phyloP scores from a whole-genome alignment of 2,329 filamentous ascomycete species.

The Cytospora schulzeri region DNA sequence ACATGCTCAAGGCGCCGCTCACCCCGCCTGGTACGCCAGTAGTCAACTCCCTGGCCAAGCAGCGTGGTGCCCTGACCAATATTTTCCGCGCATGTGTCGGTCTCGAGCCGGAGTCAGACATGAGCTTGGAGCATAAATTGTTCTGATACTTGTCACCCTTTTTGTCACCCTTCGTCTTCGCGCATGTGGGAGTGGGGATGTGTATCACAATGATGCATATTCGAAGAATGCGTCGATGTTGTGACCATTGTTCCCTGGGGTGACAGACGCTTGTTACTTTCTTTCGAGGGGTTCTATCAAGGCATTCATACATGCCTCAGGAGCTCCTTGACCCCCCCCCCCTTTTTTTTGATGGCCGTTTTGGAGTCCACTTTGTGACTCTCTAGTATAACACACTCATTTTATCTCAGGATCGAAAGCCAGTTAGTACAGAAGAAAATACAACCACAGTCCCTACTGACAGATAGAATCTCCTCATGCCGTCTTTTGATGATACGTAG shows the following conservation, averaged over 20 bases:
- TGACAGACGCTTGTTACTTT: background rate
- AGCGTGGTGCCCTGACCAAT: slow-evolving; percentile 91
- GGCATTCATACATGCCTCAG: background rate
- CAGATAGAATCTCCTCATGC: background rate
- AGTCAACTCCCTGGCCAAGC: slow-evolving; percentile 93
- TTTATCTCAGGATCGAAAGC: background rate
- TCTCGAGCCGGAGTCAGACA: slow-evolving; percentile 95
- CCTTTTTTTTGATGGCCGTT: background rate
- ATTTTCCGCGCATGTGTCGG: slow-evolving; percentile 98
- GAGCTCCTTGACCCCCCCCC: too few relatives aligned
- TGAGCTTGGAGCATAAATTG: slow-evolving; percentile 49
- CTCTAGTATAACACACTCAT: background rate
- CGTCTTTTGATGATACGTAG: background rate
- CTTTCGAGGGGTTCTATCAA: background rate
- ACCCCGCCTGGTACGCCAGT: slow-evolving; percentile 94
- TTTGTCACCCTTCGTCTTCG: too few relatives aligned
- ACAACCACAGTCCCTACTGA: slow-evolving; percentile 27
- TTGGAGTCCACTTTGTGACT: background rate
- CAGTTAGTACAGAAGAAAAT: slow-evolving; percentile 22
- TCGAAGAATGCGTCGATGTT: background rate
- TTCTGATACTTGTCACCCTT: slow-evolving; percentile 4
- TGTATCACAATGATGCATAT: background rate
- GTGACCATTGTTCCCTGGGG: too few relatives aligned
- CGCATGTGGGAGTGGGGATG: background rate
- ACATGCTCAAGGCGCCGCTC: slow-evolving; percentile 97